These are phyloP conservation scores for Globisporangium perplexum DNA, from an alignment of 352 stramenopile genomes.

Conservation along the genomic window DNA sequence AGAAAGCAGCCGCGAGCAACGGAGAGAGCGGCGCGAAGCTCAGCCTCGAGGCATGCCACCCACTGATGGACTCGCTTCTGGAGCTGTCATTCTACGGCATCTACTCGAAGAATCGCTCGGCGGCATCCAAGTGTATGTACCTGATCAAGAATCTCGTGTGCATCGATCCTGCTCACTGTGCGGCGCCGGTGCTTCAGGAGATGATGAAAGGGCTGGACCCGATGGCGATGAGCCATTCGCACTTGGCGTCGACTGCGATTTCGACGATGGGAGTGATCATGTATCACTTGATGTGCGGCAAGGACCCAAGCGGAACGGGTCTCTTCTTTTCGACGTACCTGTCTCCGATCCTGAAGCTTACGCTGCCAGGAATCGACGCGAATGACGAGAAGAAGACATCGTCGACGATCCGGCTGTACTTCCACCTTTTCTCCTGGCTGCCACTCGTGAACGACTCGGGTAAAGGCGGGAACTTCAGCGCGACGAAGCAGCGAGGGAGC, in stretches of 20 bases:
- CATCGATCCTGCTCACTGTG: constrained; percentile 37
- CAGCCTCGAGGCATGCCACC: constrained; percentile 21
- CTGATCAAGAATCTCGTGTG: constrained; percentile 61
- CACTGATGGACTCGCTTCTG: constrained; percentile 42
- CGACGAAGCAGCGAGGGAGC: constrained; percentile 27
- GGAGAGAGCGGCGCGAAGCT: constrained; percentile 13
- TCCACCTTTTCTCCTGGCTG: constrained; percentile 59
- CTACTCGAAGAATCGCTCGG: constrained; percentile 63
- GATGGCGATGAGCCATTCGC: constrained; percentile 60
- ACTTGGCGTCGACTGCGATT: constrained; percentile 66
- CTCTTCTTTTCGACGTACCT: constrained; percentile 58
- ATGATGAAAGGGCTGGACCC: constrained; percentile 69
- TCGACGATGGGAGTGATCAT: constrained; percentile 57
- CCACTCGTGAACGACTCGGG: constrained; percentile 60
- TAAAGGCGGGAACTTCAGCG: constrained; percentile 27
- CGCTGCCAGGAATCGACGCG: constrained; percentile 63
- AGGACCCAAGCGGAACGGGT: constrained; percentile 30
- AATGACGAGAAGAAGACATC: constrained; percentile 78
- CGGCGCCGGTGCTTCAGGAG: constrained; percentile 47
- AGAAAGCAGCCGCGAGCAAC: constrained; percentile 23
- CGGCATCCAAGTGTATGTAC: constrained; percentile 66
- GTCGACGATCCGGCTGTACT: constrained; percentile 61
- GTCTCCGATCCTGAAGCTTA: constrained; percentile 48
- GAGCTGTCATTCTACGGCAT: constrained; percentile 60
- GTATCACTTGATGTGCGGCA: constrained; percentile 58